A percentile compares a stretch with the other conserved stretches of the same genome.
Conservation (phyloP, 345 rosid species). For the Melaleuca alternifolia region DNA sequence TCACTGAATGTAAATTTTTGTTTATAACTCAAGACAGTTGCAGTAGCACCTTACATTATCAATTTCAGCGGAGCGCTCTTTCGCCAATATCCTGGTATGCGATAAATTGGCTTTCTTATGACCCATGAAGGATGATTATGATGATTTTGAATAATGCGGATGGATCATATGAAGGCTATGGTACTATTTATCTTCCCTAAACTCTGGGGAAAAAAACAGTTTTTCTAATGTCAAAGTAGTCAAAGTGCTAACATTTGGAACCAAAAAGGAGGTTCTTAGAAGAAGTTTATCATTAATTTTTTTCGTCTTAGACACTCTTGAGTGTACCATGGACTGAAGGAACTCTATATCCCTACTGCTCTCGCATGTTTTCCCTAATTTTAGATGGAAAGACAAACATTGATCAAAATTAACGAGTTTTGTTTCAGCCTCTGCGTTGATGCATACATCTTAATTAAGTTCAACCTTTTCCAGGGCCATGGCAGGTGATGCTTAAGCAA, state of each 20-base stretch:
- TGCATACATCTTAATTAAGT: neutral
- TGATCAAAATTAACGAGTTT: neutral
- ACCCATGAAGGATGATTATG: neutral
- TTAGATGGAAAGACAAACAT: neutral
- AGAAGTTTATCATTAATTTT: neutral
- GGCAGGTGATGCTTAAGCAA: constrained; percentile 99
- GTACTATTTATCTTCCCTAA: neutral
- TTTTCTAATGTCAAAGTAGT: neutral
- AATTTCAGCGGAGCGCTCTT: constrained; percentile 90
- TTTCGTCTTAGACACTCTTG: neutral
- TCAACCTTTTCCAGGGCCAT: constrained; percentile 57
- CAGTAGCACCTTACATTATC: constrained; percentile 73
- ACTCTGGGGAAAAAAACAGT: neutral
- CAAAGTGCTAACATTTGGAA: neutral
- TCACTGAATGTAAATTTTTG: neutral
- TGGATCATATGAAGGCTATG: neutral
- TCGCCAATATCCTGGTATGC: constrained; percentile 84
- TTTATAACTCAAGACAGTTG: constrained; percentile 66
- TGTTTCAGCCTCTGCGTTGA: neutral
- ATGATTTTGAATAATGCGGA: neutral
- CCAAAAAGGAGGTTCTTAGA: neutral
- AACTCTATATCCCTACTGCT: neutral
- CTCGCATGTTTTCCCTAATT: neutral
- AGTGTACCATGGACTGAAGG: neutral
- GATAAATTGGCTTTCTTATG: neutral